Evolutionary conservation across 1,284 basidiomycete species (phyloP), one percentile per base, ranked within the genome.

Genomic region (Ustilago nuda): DNA sequence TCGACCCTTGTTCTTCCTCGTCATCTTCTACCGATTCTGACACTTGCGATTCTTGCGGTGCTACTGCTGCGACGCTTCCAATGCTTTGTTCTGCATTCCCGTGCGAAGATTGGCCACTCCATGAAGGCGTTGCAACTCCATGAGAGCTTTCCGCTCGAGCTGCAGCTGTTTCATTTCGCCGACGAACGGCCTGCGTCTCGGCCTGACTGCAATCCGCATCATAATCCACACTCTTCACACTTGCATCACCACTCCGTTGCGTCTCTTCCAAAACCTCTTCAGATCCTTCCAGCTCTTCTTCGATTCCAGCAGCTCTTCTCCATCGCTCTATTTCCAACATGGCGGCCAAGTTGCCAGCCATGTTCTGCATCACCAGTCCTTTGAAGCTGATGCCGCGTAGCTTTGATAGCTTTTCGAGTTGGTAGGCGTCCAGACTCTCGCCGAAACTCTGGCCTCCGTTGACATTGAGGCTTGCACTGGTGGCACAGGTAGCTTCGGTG

Each of bases 291-390:
- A 55, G 30, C 8, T 54, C 37, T 32, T 76, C 66, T 0, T 72
- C 63, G 15, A 67, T 66, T 0, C 70, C 66, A 7, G 66, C 70
- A 0, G 62, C 62, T 41, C 60, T 70, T 15, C 70, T 59, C 76
- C 72, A 78, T 4, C 67, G 61, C 36, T 74, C 76, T 39, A 78
- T 69, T 33, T 78, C 76, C 23, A 68, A 45, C 76, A 78, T 71
- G 0, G 72, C 76, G 2, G 67, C 76, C 3, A 74, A 37, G 19
- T 74, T 74, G 1, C 72, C 76, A 4, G 76, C 72, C 71, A 78
- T 71, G 23, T 78, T 78, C 8, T 73, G 71, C 71, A 78, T 73
- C 65, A 73, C 72, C 33, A 71, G 23, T 0, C 67, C 76, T 39
- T 73, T 78, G 41, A 67, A 70, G 55, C 68, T 78, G 27, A 74